Base-by-base conservation (phyloP, 495 filamentous ascomycete species). In the Lasiosphaeriaceae sp. region DNA sequence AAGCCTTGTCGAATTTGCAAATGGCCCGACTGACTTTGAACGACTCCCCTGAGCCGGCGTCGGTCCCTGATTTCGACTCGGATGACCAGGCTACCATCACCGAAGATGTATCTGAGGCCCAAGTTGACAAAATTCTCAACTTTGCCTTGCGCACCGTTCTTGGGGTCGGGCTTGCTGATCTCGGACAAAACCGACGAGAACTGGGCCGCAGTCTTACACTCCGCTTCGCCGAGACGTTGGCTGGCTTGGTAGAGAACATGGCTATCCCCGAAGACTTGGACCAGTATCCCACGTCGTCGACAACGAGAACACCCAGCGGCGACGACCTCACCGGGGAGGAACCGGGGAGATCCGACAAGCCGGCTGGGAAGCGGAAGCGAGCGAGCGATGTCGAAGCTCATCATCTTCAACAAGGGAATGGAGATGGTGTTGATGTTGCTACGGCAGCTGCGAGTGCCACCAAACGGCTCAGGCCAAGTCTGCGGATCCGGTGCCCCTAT, bases 401-500 rank as follows among this genome's bases (percentile, higher is more conserved):
- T 5, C 8, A 43, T 5, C 14, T 17, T 14, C 39, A 43, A 17
- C 39, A 43, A 12, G 39, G 14, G 7, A 17, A 12, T 14, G 39
- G 39, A 12, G 39, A 43, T 12, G 39, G 39, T 17, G 8, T 11
- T 17, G 39, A 43, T 4, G 14, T 43, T 9, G 39, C 39, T 6
- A 43, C 39, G 39, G 39, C 39, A 43, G 8, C 39, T 14, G 39
- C 39, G 8, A 43, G 3, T 17, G 39, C n/a, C 39, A 43, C 39
- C 39, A 43, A 43, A n/a, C 39, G 39, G 39, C 39, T 11, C 4
- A 6, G 39, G 14, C 39, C 39, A 14, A 43, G 4, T 4, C 39
- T 43, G 9, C 39, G 39, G 39, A 43, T 55, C 7, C 41, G 53
- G 17, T 55, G 53, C 14, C 46, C 47, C 24, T 55, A 47, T 24